phyloP scores from a whole-genome alignment of 768 basidiomycete species.

The Dentipellis sp. region DNA sequence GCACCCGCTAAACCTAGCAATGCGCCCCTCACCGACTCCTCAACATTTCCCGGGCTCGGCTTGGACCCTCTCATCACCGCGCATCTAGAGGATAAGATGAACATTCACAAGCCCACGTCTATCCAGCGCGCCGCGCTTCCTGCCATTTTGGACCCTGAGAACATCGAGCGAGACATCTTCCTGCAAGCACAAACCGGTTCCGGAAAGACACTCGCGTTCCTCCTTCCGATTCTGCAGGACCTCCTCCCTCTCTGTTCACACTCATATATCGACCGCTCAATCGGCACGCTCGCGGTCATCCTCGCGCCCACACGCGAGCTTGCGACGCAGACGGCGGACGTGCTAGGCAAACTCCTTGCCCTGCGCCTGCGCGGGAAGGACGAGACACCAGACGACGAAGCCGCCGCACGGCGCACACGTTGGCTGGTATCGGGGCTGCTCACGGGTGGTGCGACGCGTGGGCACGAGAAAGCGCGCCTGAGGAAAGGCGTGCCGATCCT shows the following conservation, averaged over 20 bases:
- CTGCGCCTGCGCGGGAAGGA: slow-evolving; percentile 58
- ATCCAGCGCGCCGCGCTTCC: slow-evolving; percentile 73
- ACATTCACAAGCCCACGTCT: slow-evolving; percentile 77
- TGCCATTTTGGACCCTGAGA: slow-evolving; percentile 48
- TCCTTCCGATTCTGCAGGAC: slow-evolving; percentile 92
- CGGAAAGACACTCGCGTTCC: slow-evolving; percentile 89
- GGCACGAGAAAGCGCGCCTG: slow-evolving; percentile 92
- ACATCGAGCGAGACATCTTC: slow-evolving; percentile 80
- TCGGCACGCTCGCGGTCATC: slow-evolving; percentile 91
- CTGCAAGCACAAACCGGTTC: slow-evolving; percentile 97
- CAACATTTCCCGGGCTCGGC: slow-evolving; percentile 75
- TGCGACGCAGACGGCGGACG: slow-evolving; percentile 94
- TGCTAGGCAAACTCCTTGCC: slow-evolving; percentile 74
- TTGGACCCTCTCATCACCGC: slow-evolving; percentile 71
- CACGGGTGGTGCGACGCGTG: slow-evolving; percentile 87
- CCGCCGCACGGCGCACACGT: slow-evolving; percentile 50
- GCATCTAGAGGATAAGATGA: slow-evolving; percentile 75
- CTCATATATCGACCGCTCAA: slow-evolving; percentile 91
- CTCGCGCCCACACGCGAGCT: slow-evolving; percentile 94
- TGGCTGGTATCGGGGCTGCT: slow-evolving; percentile 93
- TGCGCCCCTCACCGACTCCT: slow-evolving; percentile 68
- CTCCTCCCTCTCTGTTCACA: slow-evolving; percentile 80
- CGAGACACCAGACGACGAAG: slow-evolving; percentile 38
- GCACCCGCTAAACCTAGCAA: slow-evolving; percentile 53
- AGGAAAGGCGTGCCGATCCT: slow-evolving; percentile 93